Evolutionary conservation across 192 early-diverging fungal genomes (phyloP).

Genomic region (Physocladia obscura): DNA sequence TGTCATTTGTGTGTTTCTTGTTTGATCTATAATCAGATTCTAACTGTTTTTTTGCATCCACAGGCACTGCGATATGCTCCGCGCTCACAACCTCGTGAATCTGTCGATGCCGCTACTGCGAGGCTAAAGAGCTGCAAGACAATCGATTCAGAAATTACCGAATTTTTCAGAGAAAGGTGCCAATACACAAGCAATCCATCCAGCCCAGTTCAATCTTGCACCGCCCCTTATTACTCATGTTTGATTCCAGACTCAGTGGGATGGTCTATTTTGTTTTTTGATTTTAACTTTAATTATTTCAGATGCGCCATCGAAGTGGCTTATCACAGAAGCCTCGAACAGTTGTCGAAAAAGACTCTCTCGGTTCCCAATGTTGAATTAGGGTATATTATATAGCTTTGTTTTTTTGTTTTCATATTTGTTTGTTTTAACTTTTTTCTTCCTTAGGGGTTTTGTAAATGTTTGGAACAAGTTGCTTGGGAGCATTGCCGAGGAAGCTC

Average conservation of each 20-base stretch:
- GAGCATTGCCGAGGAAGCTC: conserved; percentile 14
- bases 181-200: no score
- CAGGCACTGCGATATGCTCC: not conserved
- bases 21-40: no score
- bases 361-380: conserved; percentile 8
- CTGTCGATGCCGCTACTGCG: not conserved
- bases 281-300: not conserved
- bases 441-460: conserved; percentile 1
- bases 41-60: no score
- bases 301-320: conserved; percentile 1
- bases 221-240: not conserved
- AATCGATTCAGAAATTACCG: conserved; percentile 15
- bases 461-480: conserved; percentile 24
- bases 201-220: no score
- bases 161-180: conserved; percentile 23
- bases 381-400: conserved; percentile 3
- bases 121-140: conserved; percentile 11
- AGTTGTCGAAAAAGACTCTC: conserved; percentile 7
- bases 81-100: conserved; percentile 16
- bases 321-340: conserved; percentile 15
- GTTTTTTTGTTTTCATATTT: not conserved
- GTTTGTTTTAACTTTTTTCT: not conserved
- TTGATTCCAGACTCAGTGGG: not conserved
- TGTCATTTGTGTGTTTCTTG: no score
- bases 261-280: no score